Evolutionary conservation across 2,329 filamentous ascomycete species (phyloP).

Genomic region (Amphichorda felina): DNA sequence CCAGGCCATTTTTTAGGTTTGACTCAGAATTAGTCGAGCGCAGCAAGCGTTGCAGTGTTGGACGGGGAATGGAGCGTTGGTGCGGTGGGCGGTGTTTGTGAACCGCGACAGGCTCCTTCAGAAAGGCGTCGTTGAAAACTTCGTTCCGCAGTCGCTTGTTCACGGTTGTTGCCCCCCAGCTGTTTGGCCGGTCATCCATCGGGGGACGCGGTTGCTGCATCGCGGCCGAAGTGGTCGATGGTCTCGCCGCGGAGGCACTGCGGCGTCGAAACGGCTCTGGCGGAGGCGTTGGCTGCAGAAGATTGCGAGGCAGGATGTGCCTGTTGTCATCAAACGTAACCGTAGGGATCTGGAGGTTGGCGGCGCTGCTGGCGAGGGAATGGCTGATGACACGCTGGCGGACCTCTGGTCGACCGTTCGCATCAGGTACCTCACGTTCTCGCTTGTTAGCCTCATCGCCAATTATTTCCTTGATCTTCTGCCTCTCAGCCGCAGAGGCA

Average conservation of each 20-base stretch:
- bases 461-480: constrained; percentile 18
- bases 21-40: constrained; percentile 34
- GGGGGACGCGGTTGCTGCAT: constrained; percentile 16
- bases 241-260: constrained; percentile 17
- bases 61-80: constrained; percentile 51
- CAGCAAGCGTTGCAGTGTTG: constrained; percentile 30
- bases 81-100: constrained; percentile 65
- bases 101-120: constrained; percentile 70
- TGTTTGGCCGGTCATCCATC: constrained; percentile 47
- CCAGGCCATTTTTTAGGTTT: constrained; percentile 12
- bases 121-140: constrained; percentile 84
- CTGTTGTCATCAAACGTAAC: constrained; percentile 91
- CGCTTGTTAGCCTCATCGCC: not conserved
- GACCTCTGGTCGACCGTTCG: constrained; percentile 2
- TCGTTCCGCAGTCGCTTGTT: constrained; percentile 82
- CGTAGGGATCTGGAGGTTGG: constrained; percentile 60
- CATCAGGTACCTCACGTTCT: constrained; percentile 4
- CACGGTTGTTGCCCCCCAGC: constrained; percentile 86
- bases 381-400: constrained; percentile 48
- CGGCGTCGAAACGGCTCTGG: constrained; percentile 18
- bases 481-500: constrained; percentile 20
- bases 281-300: constrained; percentile 49
- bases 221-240: constrained; percentile 6
- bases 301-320: constrained; percentile 79
- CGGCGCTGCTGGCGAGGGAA: constrained; percentile 51